Percentiles rank a stretch among this genome's conserved stretches.
Conservation (phyloP, 2,329 filamentous ascomycete species). For the Nothophaeocryptopus gaeumannii region DNA sequence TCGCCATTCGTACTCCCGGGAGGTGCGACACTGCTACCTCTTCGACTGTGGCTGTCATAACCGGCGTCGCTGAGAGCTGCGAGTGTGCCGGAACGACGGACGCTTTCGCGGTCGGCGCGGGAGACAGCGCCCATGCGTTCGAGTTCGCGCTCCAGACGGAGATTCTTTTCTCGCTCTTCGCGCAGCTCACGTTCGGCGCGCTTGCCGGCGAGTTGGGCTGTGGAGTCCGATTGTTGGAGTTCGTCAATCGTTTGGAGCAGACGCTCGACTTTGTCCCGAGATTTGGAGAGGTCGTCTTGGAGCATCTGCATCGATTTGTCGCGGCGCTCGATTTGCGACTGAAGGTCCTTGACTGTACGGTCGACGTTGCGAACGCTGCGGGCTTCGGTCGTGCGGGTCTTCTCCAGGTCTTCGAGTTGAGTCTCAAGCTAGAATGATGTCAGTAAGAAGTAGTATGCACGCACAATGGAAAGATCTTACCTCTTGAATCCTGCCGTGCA, state of each 20-base stretch:
- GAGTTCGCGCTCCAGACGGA: conserved; percentile 82
- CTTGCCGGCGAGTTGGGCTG: conserved; percentile 74
- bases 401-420: conserved; percentile 82
- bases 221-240: conserved; percentile 81
- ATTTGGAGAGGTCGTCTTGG: conserved; percentile 76
- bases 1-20: conserved; percentile 29
- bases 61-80: conserved; percentile 45
- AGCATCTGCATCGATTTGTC: conserved; percentile 81
- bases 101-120: conserved; percentile 58
- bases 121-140: conserved; percentile 66
- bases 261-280: conserved; percentile 87
- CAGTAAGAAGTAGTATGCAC: conserved; percentile 9
- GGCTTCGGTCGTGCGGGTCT: conserved; percentile 75
- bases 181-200: conserved; percentile 86
- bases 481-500: conserved; percentile 93
- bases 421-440: conserved; percentile 35
- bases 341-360: conserved; percentile 87
- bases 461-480: conserved; percentile 53
- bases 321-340: conserved; percentile 86
- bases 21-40: conserved; percentile 42
- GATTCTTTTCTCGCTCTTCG: conserved; percentile 78
- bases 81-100: conserved; percentile 31
- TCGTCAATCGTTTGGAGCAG: conserved; percentile 90
- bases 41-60: conserved; percentile 37
- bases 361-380: conserved; percentile 89